Base-by-base conservation (phyloP, 2,329 filamentous ascomycete species). In the Clonostachys chloroleuca region DNA sequence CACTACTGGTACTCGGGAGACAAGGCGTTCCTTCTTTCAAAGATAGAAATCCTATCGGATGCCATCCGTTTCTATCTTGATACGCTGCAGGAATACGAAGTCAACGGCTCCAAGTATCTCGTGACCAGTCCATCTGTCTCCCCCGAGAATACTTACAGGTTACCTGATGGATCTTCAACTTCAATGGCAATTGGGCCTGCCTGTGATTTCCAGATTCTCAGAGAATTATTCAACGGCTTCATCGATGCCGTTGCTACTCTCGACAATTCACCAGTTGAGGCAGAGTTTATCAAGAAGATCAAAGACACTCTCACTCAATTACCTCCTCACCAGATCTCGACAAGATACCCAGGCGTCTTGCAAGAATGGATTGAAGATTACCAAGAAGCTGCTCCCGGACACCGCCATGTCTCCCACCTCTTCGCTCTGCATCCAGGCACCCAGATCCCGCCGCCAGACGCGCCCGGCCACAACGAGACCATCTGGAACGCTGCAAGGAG, bases 321-420 rank as follows among this genome's bases (percentile, higher is more conserved):
- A 8, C 36, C 36, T 18, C 36, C 36, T 3, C 36, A 39, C 12
- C 36, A 39, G 12, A 39, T 39, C 17, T 39, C 36, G 7, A 39
- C 36, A n/a, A n/a, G 36, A 8, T 39, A 39, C 10, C 36, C 30
- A 12, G 43, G 43, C 2, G 17, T 12, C 12, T 13, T 44, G 24
- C 24, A 69, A 20, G 70, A 73, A 57, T 73, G 68, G 68, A 58
- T 57, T 0, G 54, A 61, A 13, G 58, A 73, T 7, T 65, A 68
- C 40, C 51, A 55, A 10, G 70, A 65, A 49, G 58, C 64, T 5
- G 74, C 77, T 43, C 71, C 68, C 0, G 74, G 73, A 0, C 74
- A 79, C 49, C 66, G 75, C 1, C 76, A 78, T 44, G 64, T 77
- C 5, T 77, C 72, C 0, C 74, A 75, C 48, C 61, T 78, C 1